phyloP scores from a whole-genome alignment of 352 stramenopile species.

The Globisporangium splendens region DNA sequence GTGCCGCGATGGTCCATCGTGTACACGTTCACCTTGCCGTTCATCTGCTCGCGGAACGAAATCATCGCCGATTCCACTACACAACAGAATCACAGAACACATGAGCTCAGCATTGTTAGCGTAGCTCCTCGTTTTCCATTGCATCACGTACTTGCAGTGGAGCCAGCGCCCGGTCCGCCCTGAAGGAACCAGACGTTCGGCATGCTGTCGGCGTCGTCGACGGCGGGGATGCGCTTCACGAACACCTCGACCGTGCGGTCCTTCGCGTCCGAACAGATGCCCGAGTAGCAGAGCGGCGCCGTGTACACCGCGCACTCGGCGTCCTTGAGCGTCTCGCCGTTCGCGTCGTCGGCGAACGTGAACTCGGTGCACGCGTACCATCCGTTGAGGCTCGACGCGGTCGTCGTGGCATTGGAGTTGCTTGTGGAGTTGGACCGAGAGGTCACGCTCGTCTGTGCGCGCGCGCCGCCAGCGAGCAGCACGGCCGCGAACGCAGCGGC shows the following conservation, averaged over 20 bases:
- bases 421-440: too few relatives aligned
- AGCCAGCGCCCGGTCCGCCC: slow-evolving; percentile 33
- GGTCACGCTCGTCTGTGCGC: too few relatives aligned
- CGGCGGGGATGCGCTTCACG: slow-evolving; percentile 31
- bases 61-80: slow-evolving; percentile 41
- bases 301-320: slow-evolving; percentile 17
- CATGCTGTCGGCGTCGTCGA: slow-evolving; percentile 11
- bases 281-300: slow-evolving; percentile 17
- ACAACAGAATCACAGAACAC: slow-evolving; percentile 1
- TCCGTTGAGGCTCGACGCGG: too few relatives aligned
- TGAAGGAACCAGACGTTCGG: slow-evolving; percentile 45
- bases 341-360: slow-evolving; percentile 9
- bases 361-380: background rate
- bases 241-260: slow-evolving; percentile 19
- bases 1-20: slow-evolving; percentile 48
- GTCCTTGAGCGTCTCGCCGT: background rate
- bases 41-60: slow-evolving; percentile 19
- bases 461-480: too few relatives aligned
- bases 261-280: slow-evolving; percentile 14
- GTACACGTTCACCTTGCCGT: slow-evolving; percentile 35
- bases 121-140: background rate
- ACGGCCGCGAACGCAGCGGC: too few relatives aligned
- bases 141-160: slow-evolving; percentile 28
- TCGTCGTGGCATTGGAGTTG: too few relatives aligned
- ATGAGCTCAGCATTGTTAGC: too few relatives aligned